These are phyloP conservation scores for Setaria italica DNA, from an alignment of 202 grass and related monocot genomes.

Conservation along the genomic window DNA sequence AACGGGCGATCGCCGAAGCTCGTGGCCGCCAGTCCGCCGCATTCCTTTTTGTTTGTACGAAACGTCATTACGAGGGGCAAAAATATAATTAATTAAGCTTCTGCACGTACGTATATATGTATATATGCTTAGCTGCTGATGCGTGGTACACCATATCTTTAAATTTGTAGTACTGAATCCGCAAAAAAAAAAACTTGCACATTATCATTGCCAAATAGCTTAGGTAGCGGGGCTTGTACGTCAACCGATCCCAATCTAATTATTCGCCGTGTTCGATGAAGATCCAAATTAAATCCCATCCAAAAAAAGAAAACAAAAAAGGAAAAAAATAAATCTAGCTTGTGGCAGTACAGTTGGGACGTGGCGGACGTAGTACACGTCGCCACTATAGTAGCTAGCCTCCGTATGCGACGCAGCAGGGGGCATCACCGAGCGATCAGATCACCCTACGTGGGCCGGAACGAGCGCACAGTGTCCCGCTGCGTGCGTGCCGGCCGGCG, in stretches of 20 bases:
- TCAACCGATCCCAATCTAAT: conserved; percentile 42
- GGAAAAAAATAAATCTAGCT: not conserved
- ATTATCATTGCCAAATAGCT: conserved; percentile 21
- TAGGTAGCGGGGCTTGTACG: conserved; percentile 43
- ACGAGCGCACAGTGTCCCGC: conserved; percentile 38
- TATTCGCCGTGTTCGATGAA: conserved; percentile 12
- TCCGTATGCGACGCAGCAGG: not conserved
- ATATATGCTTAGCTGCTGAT: not conserved
- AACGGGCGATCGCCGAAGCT: conserved; percentile 13
- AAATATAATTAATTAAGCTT: not conserved
- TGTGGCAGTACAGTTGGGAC: conserved; percentile 9
- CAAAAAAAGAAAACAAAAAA: not conserved
- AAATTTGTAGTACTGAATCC: not conserved
- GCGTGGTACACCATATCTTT: not conserved
- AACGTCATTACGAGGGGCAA: not conserved
- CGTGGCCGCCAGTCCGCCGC: conserved; percentile 17
- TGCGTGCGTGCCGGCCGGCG: conserved; percentile 27
- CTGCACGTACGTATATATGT: not conserved
- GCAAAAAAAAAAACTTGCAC: not conserved
- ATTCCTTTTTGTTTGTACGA: not conserved
- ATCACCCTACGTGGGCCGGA: conserved; percentile 40
- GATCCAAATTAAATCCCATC: not conserved
- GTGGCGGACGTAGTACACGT: conserved; percentile 7
- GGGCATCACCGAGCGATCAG: not conserved
- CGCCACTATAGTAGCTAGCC: not conserved